phyloP scores from a whole-genome alignment of 345 rosid species.

The Combretum micranthum region DNA sequence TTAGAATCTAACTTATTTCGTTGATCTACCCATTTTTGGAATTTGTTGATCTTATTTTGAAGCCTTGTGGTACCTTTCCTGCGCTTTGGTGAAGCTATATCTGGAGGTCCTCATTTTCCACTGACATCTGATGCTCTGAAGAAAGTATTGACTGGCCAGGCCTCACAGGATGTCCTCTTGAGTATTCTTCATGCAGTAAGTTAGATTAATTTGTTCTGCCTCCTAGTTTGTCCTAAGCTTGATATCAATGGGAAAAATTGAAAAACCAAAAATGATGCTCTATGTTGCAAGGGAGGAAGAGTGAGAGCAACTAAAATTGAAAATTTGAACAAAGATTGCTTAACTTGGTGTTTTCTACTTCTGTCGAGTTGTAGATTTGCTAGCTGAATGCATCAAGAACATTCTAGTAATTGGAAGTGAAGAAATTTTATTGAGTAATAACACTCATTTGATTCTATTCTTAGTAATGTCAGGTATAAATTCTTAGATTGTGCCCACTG shows the following conservation, averaged over 20 bases:
- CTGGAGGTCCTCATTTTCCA: conserved; percentile 87
- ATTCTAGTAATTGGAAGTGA: no score
- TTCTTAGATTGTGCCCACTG: no score
- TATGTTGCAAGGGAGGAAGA: neutral
- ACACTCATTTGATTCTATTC: no score
- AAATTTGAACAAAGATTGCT: no score
- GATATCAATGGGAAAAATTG: no score
- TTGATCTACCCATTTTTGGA: neutral
- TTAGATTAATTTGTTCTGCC: conserved; percentile 7
- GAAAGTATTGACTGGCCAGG: conserved; percentile 83
- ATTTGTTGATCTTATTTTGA: conserved; percentile 6
- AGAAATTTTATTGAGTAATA: no score
- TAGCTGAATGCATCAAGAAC: no score
- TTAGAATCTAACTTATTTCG: neutral
- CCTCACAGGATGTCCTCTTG: conserved; percentile 56
- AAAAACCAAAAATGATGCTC: neutral
- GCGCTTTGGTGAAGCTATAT: conserved; percentile 71
- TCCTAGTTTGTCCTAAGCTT: neutral
- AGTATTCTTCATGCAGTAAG: conserved; percentile 87
- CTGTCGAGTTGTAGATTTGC: no score
- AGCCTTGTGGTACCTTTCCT: conserved; percentile 90
- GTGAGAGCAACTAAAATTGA: no score
- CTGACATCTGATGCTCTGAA: conserved; percentile 81
- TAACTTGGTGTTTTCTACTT: no score
- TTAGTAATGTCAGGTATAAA: no score